Evolutionary conservation across 805 yeast genomes (phyloP).

Genomic region (Candida sonorensis): DNA sequence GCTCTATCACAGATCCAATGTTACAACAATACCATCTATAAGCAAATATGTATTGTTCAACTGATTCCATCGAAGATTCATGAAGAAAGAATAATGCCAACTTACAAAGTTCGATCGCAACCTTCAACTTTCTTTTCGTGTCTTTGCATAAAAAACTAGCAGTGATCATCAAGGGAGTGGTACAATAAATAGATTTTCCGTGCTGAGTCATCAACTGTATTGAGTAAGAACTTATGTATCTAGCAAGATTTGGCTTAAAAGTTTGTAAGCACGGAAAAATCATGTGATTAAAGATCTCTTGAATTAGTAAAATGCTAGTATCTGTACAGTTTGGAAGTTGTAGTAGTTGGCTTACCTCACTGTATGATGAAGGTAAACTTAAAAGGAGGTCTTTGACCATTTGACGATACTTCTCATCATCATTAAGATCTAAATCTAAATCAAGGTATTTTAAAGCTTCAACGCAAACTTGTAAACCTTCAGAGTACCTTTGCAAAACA

Average conservation of each 20-base stretch:
- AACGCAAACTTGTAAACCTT: conserved; percentile 30
- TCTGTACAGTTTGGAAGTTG: conserved; percentile 20
- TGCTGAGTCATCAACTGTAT: conserved; percentile 30
- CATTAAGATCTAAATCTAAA: conserved; percentile 17
- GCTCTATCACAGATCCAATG: conserved; percentile 36
- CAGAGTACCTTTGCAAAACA: conserved; percentile 23
- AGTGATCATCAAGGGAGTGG: conserved; percentile 33
- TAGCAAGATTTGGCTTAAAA: conserved; percentile 22
- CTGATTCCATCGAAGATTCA: conserved; percentile 25
- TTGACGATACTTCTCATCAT: conserved; percentile 11
- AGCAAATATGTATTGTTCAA: conserved; percentile 30
- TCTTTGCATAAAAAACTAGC: conserved; percentile 29
- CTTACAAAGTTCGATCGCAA: conserved; percentile 35
- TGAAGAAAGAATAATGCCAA: conserved; percentile 32
- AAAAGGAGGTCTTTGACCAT: conserved; percentile 16
- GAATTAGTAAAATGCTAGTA: conserved; percentile 26
- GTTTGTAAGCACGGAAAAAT: conserved; percentile 28
- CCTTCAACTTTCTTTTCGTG: conserved; percentile 26
- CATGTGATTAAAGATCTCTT: conserved; percentile 35
- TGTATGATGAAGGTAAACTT: conserved; percentile 32
- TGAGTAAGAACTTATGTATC: conserved; percentile 28
- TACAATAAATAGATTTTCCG: conserved; percentile 35
- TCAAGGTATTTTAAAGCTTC: conserved; percentile 29
- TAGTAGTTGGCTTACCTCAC: conserved; percentile 30
- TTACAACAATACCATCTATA: conserved; percentile 36